These are phyloP conservation scores for Umbelopsis sp. DNA, from an alignment of 192 early-diverging fungal species.

Conservation along the genomic window DNA sequence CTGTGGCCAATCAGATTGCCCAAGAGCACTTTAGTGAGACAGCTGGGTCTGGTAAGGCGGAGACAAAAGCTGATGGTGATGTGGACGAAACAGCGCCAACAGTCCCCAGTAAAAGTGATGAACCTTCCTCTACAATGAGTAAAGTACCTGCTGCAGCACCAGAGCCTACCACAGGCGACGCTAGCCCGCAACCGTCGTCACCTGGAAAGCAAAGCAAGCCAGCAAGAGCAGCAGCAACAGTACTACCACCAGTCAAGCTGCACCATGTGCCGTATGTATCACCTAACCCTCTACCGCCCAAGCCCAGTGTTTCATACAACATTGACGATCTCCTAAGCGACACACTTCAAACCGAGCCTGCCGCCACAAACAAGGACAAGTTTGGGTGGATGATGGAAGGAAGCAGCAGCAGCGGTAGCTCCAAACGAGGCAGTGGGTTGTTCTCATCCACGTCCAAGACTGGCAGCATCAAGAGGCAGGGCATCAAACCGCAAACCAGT, in stretches of 20 bases:
- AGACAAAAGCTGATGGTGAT: background rate
- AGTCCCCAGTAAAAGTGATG: background rate
- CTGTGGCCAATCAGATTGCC: constrained; percentile 18
- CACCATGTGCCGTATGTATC: constrained; percentile 18
- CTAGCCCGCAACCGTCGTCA: too few species aligned
- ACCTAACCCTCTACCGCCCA: constrained; percentile 29
- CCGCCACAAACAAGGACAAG: constrained; percentile 15
- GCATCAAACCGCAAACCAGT: background rate
- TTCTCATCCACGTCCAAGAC: background rate
- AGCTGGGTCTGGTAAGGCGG: background rate
- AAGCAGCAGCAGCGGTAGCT: background rate
- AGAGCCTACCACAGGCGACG: too few species aligned
- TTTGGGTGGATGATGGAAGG: constrained; percentile 34
- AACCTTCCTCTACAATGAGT: background rate
- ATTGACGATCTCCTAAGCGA: constrained; percentile 39
- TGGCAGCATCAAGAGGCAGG: background rate
- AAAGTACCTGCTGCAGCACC: background rate
- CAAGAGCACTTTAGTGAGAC: background rate
- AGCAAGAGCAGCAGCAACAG: background rate
- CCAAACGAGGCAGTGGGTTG: background rate
- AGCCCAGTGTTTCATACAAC: constrained; percentile 28
- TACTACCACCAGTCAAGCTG: background rate
- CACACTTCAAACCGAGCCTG: background rate
- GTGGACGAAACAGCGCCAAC: background rate
- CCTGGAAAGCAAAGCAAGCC: too few species aligned